Evolutionary conservation across 2,329 filamentous ascomycete species (phyloP), one percentile per base, ranked within the genome.

Genomic region (Thermomyces lanuginosus): DNA sequence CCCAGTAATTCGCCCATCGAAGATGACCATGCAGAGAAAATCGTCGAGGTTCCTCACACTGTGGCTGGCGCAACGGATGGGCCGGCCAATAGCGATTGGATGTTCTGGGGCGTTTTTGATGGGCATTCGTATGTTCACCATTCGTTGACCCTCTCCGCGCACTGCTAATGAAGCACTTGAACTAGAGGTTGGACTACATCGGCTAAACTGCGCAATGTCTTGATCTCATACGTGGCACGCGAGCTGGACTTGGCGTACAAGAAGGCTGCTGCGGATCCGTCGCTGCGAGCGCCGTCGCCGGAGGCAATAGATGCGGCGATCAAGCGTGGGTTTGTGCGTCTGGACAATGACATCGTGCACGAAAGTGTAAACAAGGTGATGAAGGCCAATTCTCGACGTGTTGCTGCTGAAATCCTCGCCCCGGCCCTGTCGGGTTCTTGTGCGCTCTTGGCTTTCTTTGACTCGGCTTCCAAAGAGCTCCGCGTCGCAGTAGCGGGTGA

Each of bases 31-130:
- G 80, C 84, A 27, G 89, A 98, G 59, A 92, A 92, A 66, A 93
- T 95, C 44, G 82, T 98, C 24, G 81, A 95, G 53, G 72, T 93
- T 6, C 77, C 81, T 4, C 65, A 66, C 28, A 63, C 60, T 26
- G 59, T 67, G 20, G 62, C 65, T 14, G 61, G 64, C 9, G 60
- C 62, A 5, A 59, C 66, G 42, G 56, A 66, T 47, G 55, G 64
- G 19, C 63, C 66, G 9, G 38, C 63, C 10, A 72, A 64, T 32
- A 80, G 69, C 35, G 91, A 98, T 54, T 98, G 89, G 89, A 95
- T 95, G 83, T 98, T 98, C 53, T 98, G 91, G 89, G 89, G 84
- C 31, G 84, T 98, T 10, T 98, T 95, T 53, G 89, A 98, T 48
- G 89, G 89, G 1, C 89, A 98, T 55, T 81, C 80, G 81, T 86